Evolutionary conservation across 306 rosid genomes (phyloP), one percentile per base, ranked within the genome.

Genomic region (Begonia peltatifolia): DNA sequence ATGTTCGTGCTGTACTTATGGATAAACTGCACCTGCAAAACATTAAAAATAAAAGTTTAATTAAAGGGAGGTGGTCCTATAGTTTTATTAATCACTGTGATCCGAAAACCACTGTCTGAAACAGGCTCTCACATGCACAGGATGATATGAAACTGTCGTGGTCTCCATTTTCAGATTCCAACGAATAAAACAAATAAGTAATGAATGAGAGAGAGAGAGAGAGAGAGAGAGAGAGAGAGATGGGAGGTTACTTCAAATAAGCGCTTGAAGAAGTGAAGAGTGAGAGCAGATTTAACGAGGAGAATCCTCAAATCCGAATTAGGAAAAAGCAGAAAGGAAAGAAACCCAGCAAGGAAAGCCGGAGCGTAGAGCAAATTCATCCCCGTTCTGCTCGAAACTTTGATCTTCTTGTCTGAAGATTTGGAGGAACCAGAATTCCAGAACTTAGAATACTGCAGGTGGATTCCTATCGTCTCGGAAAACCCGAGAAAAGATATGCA

Each of bases 261-360:
- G 62, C 93, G 74, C 66, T 82, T 82, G 67, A 73, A 68, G 77
- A 77, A 86, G 50, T 86, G 95, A 13, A 82, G 6, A 6, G 87
- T 67, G 0, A 82, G 52, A 23, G 77, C 74, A 25, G 65, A 74
- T 42, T 59, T 74, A 60, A 86, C 62, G 50, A 77, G 3, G 0
- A 62, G 36, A 36, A 67, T 52, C 61, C 95, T 78, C 22, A 78
- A 5, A 53, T 50, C 30, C 25, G 64, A 55, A 10, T 44, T 46
- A 2, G 79, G 87, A 23, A 69, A 66, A 12, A 74, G 10, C 53
- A 53, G 54, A 18, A 72, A 72, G 16, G 83, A 74, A 0, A 75
- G 63, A 10, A 59, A 54, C 0, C 74, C 76, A 35, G 76, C 76
- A 11, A 75, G 63, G 47, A 86, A 77, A 9, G 95, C 87, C 10